Evolutionary conservation across 805 yeast species (phyloP), one percentile per base, ranked within the genome.

Genomic region (Ogataea ramenticola): DNA sequence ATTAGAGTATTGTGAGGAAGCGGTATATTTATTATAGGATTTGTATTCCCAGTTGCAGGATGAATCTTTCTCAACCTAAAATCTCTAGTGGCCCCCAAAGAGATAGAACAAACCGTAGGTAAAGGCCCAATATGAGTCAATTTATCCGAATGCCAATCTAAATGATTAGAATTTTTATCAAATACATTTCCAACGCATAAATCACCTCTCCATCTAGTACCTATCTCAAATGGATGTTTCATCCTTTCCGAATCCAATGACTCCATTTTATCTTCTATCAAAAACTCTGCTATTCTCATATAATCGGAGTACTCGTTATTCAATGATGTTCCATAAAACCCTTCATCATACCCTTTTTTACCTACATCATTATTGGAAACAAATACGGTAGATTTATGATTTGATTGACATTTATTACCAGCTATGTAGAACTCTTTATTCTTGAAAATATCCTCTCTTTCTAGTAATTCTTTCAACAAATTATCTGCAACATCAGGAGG

Each of bases 81-180:
- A 47, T 78, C 81, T 34, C 95, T 65, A 0, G 84, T 75, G 3
- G 81, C 75, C 0, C 95, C 95, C 9, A 86, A 55, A 3, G 86
- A 77, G 2, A 84, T 43, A 1, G 90, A 79, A 0, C 81, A 87
- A 40, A 86, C 77, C 33, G 70, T 69, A 5, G 85, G 79, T 45
- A 80, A 75, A 0, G 93, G 90, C 0, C 95, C 95, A 20, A 84
- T 70, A 41, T 79, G 70, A 0, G 87, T 80, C 48, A 86, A 58
- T 45, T 85, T 73, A 58, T 86, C 95, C 2, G 89, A 79, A 57
- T 86, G 95, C 77, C 81, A 84, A 41, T 82, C 88, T 29, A 85
- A 69, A 47, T 77, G 67, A 46, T 74, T 74, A 5, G 66, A 61
- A 9, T 72, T 67, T 5, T 65, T 61, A 7, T 70, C 72, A 58